Base-by-base conservation (phyloP, 108 stramenopile genomes). In the Conticribra weissflogii region DNA sequence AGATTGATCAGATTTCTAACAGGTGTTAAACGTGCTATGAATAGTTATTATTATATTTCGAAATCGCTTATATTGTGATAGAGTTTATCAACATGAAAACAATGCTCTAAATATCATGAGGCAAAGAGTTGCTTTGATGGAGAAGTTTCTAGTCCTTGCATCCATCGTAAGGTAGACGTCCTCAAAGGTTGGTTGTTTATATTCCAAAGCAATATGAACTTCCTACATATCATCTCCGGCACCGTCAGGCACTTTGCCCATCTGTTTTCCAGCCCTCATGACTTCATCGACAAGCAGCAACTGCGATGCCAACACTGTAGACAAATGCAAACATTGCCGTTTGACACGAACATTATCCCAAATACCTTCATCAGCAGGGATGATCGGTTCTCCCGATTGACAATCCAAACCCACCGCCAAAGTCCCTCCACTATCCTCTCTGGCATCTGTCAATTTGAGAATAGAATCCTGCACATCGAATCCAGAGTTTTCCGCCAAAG, bases 301-400 rank as follows among this genome's bases (percentile, higher is more conserved):
- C 85, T 99, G 99, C 17, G 89, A 92, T n/a, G 99, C 98, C 59
- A 99, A 78, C 31, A 99, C 93, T 17, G 97, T 97, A 32, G 95
- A 71, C 49, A 99, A 82, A 71, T 97, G 94, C 45, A 99, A 72
- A 56, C 81, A 87, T 72, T 98, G 98, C 60, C 96, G 82, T 82
- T 99, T 99, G 63, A 99, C 98, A 45, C 95, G 86, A 59, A 96
- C 88, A 83, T 95, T 95, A 70, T 99, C 99, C 96, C 97, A 98
- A 57, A 99, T 75, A 24, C 99, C 99, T 68, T 94, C 88, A 72
- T 94, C 93, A 27, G 79, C 94, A 3, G 98, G 95, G 54, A 95
- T 58, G 83, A 98, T 98, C 18, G 95, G 88, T 57, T 98, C 93
- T 29, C 99, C 99, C 9, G 96, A 93, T 30, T 72, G 67, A 48